phyloP scores from a whole-genome alignment of 2,329 filamentous ascomycete genomes.

The Lecanoromycetidae sp. region DNA sequence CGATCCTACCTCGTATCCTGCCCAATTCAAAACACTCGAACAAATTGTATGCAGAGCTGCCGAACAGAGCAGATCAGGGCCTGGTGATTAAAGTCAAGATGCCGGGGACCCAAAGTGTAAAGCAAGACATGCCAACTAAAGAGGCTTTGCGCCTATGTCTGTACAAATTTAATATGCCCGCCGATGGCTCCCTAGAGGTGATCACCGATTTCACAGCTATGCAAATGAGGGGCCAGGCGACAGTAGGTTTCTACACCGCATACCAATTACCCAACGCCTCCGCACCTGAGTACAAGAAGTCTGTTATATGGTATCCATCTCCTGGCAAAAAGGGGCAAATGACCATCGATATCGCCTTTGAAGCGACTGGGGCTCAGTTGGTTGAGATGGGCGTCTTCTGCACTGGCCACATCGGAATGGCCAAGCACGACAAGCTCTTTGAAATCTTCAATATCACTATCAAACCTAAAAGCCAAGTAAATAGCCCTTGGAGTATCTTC shows the following conservation, averaged over 20 bases:
- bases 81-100: constrained; percentile 15
- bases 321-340: not conserved
- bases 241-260: constrained; percentile 1
- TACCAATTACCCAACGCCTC: not conserved
- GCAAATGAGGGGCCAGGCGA: not conserved
- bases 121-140: not conserved
- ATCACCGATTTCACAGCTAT: constrained; percentile 15
- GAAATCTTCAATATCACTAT: not conserved
- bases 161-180: constrained; percentile 27
- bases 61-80: constrained; percentile 11
- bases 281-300: not conserved
- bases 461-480: not conserved
- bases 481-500: not conserved
- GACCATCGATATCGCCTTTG: not conserved
- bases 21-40: not conserved
- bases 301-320: not conserved
- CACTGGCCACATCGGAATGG: not conserved
- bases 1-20: constrained; percentile 22
- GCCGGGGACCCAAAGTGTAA: not conserved
- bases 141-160: constrained; percentile 14
- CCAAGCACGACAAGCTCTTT: not conserved
- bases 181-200: constrained; percentile 20
- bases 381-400: constrained; percentile 6
- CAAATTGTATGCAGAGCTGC: not conserved
- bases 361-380: not conserved